Evolutionary conservation across 768 basidiomycete species (phyloP), one percentile per base, ranked within the genome.

Genomic region (Leccinellum albellum): DNA sequence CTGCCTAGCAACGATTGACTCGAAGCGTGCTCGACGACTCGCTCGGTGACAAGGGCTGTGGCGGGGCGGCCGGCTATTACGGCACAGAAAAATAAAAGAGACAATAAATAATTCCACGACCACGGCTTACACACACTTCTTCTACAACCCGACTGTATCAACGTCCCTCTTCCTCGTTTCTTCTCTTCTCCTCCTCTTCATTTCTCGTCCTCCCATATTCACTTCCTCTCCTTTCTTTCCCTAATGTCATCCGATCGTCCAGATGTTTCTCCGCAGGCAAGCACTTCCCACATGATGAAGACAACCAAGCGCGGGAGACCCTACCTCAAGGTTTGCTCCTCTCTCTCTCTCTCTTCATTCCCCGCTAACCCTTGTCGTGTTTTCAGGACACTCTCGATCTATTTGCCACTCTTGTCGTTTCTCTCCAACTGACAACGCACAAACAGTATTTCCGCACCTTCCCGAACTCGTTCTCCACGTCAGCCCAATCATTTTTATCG

Each of bases 381-480:
- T 37, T 7, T 26, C 61, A 99, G 97, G 97, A 99, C 74, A 97
- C 94, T 44, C 88, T 98, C 62, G 97, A 99, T 76, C 86, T 99
- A 35, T 98, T 97, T 67, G 94, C 97, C 37, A 99, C 97, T 23
- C 83, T 99, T 66, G 80, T 99, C 67, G 94, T 98, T 42, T 97
- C 94, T 40, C 83, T 99, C 20, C 85, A 93, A 66, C 83, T 99
- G 45, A 80, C 82, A 20, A 86, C 86, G 13, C 93, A 98, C 74
- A 91, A 96, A 62, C 94, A 96, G 66, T 98, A 97, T 78, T 98
- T 98, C 81, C 87, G 93, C 57, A 88, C 87, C 28, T 98, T 94
- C 72, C 84, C 89, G 45, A 93, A 98, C 75, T 92, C 92, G 3
- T 99, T 99, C 74, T 87, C 93, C 53, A 97, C 95, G 94, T 98